phyloP scores from a whole-genome alignment of 306 rosid species.

The Coriaria nepalensis region DNA sequence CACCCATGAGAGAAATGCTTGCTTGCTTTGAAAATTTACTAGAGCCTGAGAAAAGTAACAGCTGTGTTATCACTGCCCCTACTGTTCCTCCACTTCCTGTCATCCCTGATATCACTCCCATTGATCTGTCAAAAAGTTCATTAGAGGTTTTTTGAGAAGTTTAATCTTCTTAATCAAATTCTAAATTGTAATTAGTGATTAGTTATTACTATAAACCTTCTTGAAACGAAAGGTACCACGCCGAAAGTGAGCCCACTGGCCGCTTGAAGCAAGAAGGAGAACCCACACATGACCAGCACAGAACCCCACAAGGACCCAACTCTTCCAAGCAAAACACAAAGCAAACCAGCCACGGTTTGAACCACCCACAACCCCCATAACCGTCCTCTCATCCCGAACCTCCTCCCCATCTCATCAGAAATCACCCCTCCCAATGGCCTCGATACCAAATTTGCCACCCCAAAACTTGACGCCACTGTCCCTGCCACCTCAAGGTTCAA shows the following conservation, averaged over 20 bases:
- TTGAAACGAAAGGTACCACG: conserved; percentile 46
- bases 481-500: conserved; percentile 35
- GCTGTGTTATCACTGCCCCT: conserved; percentile 47
- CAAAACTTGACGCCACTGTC: conserved; percentile 42
- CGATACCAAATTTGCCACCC: conserved; percentile 37
- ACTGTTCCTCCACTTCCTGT: conserved; percentile 51
- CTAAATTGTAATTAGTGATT: no score
- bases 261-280: conserved; percentile 39
- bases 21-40: conserved; percentile 23
- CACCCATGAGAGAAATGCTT: conserved; percentile 46
- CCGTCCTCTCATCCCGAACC: conserved; percentile 47
- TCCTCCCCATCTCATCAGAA: conserved; percentile 34
- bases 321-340: conserved; percentile 35
- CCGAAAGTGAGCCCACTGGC: conserved; percentile 46
- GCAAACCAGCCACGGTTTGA: conserved; percentile 32
- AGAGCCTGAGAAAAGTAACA: conserved; percentile 31
- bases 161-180: no score
- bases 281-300: conserved; percentile 31
- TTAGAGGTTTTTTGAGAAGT: no score
- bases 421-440: conserved; percentile 42
- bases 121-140: no score
- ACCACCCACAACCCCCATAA: conserved; percentile 45
- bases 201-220: no score
- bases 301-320: conserved; percentile 34
- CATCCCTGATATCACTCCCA: conserved; percentile 56